Base-by-base conservation (phyloP, 2,329 filamentous ascomycete species). In the Epichloe sylvatica region DNA sequence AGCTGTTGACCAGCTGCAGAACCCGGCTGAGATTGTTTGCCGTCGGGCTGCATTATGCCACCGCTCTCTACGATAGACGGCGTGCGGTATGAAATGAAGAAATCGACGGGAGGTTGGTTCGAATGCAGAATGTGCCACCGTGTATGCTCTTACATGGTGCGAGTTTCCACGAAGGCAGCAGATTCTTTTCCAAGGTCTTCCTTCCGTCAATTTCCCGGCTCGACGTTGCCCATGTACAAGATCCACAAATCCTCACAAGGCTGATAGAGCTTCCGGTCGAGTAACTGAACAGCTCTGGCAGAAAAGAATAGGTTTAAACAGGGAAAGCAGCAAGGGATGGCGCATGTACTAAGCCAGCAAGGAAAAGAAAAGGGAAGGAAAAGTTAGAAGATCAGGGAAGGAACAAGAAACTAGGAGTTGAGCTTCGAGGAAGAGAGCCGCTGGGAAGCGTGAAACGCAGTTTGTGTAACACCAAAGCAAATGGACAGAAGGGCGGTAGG, bases 1-100 rank as follows among this genome's bases (percentile, higher is more conserved):
- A 62, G 64, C 25, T 63, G 62, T 38, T 41, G 49, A 4, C 62
- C 55, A 34, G 66, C 59, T 38, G 60, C 57, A 15, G 57, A 56
- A 50, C 64, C 64, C 37, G 63, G 50, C 45, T 57, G 50, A 36
- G 49, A 33, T 15, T 53, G 33, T 46, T 49, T 46, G 35, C 42
- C 41, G 38, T 52, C 46, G 44, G 46, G n/a, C 34, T 46, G 48
- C 54, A 53, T 51, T 23, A 38, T 51, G 35, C 13, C 44, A 33
- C 46, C 42, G 13, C 46, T 37, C 34, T 46, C 47, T 45, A 50
- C 51, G 41, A 46, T 21, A 21, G 45, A 44, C 9, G 19, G n/a
- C 37, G 9, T 42, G 36, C 25, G n/a, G 38, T 38, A 19, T 35
- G 13, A 41, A n/a, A 33, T 9, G 15, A 17, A 41, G 21, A 42